Percentiles rank a stretch among this genome's conserved stretches.
Evolutionary conservation across 495 filamentous ascomycete genomes (phyloP).

Genomic region (Daldinia bambusicola): DNA sequence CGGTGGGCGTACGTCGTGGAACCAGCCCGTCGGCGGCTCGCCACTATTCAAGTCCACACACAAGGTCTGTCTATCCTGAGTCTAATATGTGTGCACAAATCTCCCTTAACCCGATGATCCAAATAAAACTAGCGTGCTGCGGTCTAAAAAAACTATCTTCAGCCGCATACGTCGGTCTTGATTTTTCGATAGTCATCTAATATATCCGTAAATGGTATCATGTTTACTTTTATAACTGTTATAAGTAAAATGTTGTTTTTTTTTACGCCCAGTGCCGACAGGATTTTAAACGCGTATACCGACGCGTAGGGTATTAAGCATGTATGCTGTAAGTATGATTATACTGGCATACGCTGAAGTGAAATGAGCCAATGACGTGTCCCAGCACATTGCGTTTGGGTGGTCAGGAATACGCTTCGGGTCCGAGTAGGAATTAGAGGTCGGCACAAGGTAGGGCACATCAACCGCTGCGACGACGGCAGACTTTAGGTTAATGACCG

Average conservation of each 20-base stretch:
- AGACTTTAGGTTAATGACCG: constrained; percentile 16
- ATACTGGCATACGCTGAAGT: constrained; percentile 19
- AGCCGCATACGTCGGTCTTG: not conserved
- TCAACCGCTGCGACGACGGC: constrained; percentile 23
- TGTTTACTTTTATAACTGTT: constrained; percentile 13
- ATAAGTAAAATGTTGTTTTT: constrained; percentile 15
- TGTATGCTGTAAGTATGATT: not conserved
- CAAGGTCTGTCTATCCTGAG: no score
- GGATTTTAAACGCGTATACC: constrained; percentile 9
- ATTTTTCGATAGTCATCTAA: not conserved
- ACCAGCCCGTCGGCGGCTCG: constrained; percentile 1
- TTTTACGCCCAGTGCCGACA: not conserved
- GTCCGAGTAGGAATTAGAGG: constrained; percentile 31
- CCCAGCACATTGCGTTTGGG: constrained; percentile 5
- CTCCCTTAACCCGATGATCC: not conserved
- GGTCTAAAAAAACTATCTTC: not conserved
- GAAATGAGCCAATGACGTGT: constrained; percentile 30
- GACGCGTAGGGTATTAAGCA: constrained; percentile 14
- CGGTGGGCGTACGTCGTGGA: constrained; percentile 7
- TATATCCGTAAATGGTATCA: constrained; percentile 3
- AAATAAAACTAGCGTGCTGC: not conserved
- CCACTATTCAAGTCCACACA: not conserved
- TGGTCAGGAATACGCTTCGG: constrained; percentile 29
- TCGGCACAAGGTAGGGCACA: constrained; percentile 9
- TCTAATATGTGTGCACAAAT: no score